Conservation (phyloP, 805 yeast species). For the Teunomyces panamensis region DNA sequence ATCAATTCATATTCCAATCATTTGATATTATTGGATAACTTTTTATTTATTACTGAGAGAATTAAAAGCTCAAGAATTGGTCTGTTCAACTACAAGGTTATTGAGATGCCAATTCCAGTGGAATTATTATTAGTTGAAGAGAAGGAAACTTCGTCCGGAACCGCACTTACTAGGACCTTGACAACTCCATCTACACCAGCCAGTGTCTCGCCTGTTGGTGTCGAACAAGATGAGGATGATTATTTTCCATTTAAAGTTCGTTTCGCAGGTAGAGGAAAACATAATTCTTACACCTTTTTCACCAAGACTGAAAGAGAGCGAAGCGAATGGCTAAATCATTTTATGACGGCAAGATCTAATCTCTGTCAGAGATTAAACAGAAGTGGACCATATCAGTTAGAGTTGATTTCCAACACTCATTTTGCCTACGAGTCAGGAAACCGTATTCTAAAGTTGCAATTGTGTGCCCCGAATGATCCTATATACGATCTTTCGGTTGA, state of each 20-base stretch:
- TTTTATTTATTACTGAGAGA: conserved; percentile 60
- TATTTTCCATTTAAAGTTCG: conserved; percentile 51
- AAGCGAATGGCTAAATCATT: conserved; percentile 53
- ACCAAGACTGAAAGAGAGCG: conserved; percentile 50
- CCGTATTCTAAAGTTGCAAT: conserved; percentile 49
- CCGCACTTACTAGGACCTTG: conserved; percentile 13
- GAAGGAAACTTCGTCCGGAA: conserved; percentile 21
- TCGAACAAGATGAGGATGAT: conserved; percentile 26
- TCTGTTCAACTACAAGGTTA: conserved; percentile 21
- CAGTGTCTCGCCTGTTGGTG: conserved; percentile 3
- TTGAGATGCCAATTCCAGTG: conserved; percentile 60
- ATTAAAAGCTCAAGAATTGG: conserved; percentile 36
- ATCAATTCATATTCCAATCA: conserved; percentile 51
- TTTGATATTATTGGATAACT: conserved; percentile 68
- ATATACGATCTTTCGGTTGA: conserved; percentile 33
- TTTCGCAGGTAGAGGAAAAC: conserved; percentile 54
- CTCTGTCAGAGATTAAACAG: conserved; percentile 27
- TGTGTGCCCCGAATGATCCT: conserved; percentile 52
- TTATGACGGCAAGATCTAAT: conserved; percentile 46
- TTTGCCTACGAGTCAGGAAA: conserved; percentile 64
- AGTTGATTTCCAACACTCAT: conserved; percentile 52
- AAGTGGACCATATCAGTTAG: conserved; percentile 53
- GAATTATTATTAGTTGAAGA: conserved; percentile 55
- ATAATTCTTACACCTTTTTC: conserved; percentile 50
- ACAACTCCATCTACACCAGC: conserved; percentile 12